phyloP scores from a whole-genome alignment of 495 filamentous ascomycete species.

The Astrocystis sublimbata region DNA sequence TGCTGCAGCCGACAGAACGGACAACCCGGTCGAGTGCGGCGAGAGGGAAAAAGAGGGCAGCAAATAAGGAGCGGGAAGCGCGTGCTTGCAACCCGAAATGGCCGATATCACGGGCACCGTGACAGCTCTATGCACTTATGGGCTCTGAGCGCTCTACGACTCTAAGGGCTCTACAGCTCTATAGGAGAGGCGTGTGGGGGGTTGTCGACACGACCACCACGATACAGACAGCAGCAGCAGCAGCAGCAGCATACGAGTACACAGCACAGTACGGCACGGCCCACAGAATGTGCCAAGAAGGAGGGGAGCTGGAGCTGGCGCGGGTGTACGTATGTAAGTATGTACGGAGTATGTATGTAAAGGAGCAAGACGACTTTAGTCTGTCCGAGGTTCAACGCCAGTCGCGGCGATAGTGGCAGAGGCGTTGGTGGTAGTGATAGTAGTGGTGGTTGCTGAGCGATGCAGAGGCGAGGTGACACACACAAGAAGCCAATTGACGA shows the following conservation, averaged over 20 bases:
- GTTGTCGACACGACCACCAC: constrained; percentile 21
- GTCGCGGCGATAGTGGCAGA: too few relatives aligned
- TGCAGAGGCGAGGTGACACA: constrained; percentile 11
- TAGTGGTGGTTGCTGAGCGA: constrained; percentile 25
- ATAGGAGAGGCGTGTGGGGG: constrained; percentile 34
- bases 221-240: not conserved
- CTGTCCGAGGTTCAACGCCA: too few relatives aligned
- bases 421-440: too few relatives aligned
- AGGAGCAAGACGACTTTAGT: not conserved
- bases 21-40: constrained; percentile 36
- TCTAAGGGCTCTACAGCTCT: constrained; percentile 19
- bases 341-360: too few relatives aligned
- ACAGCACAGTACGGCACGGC: too few relatives aligned
- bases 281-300: constrained; percentile 4
- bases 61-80: constrained; percentile 35
- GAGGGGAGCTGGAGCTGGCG: too few relatives aligned
- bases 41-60: constrained; percentile 37
- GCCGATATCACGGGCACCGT: constrained; percentile 32
- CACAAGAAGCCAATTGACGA: constrained; percentile 34
- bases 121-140: constrained; percentile 6
- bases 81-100: constrained; percentile 32
- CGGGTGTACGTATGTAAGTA: not conserved
- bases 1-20: constrained; percentile 33
- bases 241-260: not conserved
- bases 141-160: constrained; percentile 3